Evolutionary conservation across 768 basidiomycete species (phyloP), one percentile per base, ranked within the genome.

Genomic region (Amanita exitialis): DNA sequence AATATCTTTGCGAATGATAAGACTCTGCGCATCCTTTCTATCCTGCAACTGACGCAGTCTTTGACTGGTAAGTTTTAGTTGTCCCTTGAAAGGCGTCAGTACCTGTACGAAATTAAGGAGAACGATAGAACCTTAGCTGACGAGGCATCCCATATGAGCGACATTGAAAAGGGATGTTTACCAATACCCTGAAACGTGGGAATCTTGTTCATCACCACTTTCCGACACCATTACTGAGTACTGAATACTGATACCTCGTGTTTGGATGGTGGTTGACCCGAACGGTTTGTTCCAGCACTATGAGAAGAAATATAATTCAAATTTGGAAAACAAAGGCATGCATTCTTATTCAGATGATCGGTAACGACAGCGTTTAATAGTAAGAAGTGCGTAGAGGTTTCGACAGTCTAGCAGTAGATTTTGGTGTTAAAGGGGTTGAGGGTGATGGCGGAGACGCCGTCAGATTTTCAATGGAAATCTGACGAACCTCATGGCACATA

Each of bases 1-100:
- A 52, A 90, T 82, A 61, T 88, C 85, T 55, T 73, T 73, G 57
- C 83, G 74, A 16, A 75, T 78, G 39, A 86, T 78, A 32, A 72
- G 74, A 2, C 73, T 75, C 59, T 80, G 73, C 4, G 83, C 77
- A 56, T 87, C 83, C 53, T 82, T 77, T 63, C 77, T 79, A 54
- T 81, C 79, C 59, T 86, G 83, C 15, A 86, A 62, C 57, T 88
- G 84, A 16, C 80, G 81, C 25, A 90, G 70, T 46, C 74, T 73
- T 55, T 84, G 81, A 42, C 77, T 77, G 6, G 85, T 75, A 21
- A 77, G 69, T 53, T 81, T 74, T 43, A 89, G 70, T 53, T 84
- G 79, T 16, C 73, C 66, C 86, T 89, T 56, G 27, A 54, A 53
- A n/a, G 27, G 54, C 54, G 30, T 41, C 7, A 44, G 28, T 3